These are phyloP conservation scores for Marasmius oreades DNA, from an alignment of 1,284 basidiomycete genomes.

Conservation along the genomic window DNA sequence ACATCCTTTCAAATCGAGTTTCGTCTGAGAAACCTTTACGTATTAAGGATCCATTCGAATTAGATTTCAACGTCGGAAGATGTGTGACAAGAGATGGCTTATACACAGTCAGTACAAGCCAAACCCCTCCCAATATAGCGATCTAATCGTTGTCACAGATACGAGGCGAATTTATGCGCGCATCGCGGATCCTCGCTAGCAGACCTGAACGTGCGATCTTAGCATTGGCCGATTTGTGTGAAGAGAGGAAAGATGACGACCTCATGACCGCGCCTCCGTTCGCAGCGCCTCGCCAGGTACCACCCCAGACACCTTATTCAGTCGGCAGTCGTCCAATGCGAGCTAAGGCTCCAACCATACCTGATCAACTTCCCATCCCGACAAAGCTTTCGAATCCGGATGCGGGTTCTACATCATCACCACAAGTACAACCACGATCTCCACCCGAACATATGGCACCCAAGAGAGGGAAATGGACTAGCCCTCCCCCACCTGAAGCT, in stretches of 20 bases:
- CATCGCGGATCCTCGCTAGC: conserved; percentile 75
- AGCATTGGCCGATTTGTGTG: conserved; percentile 81
- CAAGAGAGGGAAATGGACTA: conserved; percentile 73
- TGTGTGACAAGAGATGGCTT: conserved; percentile 97
- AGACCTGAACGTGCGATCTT: conserved; percentile 80
- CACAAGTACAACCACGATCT: conserved; percentile 36
- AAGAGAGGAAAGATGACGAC: conserved; percentile 66
- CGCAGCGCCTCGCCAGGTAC: conserved; percentile 50
- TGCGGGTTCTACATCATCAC: conserved; percentile 30
- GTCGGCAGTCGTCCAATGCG: conserved; percentile 59
- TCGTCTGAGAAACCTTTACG: not conserved
- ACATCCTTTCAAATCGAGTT: not conserved
- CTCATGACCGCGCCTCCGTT: conserved; percentile 50
- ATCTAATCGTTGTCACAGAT: conserved; percentile 54
- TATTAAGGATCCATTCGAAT: conserved; percentile 90
- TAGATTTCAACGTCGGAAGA: conserved; percentile 91
- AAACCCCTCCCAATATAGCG: not conserved
- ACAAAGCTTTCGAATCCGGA: conserved; percentile 38
- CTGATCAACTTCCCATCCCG: conserved; percentile 48
- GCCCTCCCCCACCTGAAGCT: conserved; percentile 76
- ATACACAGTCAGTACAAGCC: conserved; percentile 67
- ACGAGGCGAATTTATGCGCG: conserved; percentile 98
- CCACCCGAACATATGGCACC: conserved; percentile 77
- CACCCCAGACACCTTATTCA: conserved; percentile 67
- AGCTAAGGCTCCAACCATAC: conserved; percentile 38